Evolutionary conservation across 495 filamentous ascomycete species (phyloP).

Genomic region (Xylaria nigripes): DNA sequence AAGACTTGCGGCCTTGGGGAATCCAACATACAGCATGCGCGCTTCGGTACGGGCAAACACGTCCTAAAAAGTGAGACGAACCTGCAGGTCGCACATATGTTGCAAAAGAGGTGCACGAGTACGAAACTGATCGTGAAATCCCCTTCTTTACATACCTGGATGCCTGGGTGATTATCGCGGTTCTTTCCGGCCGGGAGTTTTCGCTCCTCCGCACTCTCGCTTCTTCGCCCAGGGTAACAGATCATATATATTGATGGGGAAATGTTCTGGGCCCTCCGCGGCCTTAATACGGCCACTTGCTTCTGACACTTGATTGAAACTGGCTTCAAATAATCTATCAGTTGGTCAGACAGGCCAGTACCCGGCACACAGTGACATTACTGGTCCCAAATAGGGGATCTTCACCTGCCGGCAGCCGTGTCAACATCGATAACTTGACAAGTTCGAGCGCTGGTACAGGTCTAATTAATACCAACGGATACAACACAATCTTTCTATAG

Average conservation of each 20-base stretch:
- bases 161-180: neutral
- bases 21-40: too few relatives aligned
- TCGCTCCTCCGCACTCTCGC: too few relatives aligned
- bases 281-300: neutral
- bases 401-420: neutral
- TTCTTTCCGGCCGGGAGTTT: too few relatives aligned
- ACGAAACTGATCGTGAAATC: too few relatives aligned
- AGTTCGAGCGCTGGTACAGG: too few relatives aligned
- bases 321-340: neutral
- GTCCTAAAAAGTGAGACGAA: neutral
- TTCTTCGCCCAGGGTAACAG: neutral
- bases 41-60: too few relatives aligned
- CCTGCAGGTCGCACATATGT: neutral
- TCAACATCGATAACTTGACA: too few relatives aligned
- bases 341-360: neutral
- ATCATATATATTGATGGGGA: neutral
- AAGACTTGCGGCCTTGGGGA: neutral
- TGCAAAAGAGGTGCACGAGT: too few relatives aligned
- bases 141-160: neutral
- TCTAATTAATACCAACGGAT: neutral
- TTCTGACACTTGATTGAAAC: neutral
- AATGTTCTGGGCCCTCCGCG: neutral
- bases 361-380: slow-evolving; percentile 1
- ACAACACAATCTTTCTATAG: neutral
- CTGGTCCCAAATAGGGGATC: neutral